Percentiles rank a stretch among this genome's conserved stretches.
phyloP scores from a whole-genome alignment of 805 yeast species.

The Saccharomyces paradoxus region DNA sequence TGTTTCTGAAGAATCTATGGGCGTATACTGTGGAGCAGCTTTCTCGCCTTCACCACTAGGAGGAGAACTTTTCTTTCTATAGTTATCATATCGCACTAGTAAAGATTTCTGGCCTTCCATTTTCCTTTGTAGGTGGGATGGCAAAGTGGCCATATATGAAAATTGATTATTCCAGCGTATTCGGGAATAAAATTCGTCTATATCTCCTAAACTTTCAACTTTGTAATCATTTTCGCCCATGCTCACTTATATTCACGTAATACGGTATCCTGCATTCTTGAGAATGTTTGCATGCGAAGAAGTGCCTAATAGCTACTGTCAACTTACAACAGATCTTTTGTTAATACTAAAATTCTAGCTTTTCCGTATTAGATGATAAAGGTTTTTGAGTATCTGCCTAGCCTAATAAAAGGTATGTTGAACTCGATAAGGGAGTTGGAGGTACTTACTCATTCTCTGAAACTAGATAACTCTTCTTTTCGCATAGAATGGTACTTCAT shows the following conservation, averaged over 20 bases:
- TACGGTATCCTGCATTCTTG: neutral
- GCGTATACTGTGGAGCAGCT: neutral
- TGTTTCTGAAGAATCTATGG: neutral
- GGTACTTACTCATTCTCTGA: neutral
- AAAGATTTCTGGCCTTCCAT: constrained; percentile 17
- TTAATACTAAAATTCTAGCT: neutral
- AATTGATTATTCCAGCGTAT: constrained; percentile 28
- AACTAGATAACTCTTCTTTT: neutral
- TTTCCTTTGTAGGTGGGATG: constrained; percentile 23
- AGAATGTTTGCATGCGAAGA: neutral
- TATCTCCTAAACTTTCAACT: constrained; percentile 6
- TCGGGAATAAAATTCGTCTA: constrained; percentile 24
- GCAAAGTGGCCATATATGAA: constrained; percentile 19
- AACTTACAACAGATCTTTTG: neutral
- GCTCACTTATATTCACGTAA: neutral
- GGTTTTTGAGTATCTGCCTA: neutral
- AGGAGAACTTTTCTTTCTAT: neutral
- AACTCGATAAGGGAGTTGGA: neutral
- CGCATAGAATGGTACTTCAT: neutral
- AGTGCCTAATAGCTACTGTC: neutral
- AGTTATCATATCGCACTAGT: constrained; percentile 10
- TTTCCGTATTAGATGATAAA: neutral
- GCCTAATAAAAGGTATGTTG: neutral
- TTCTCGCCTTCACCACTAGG: neutral
- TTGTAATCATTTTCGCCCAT: neutral